Evolutionary conservation across 495 filamentous ascomycete genomes (phyloP).

Genomic region (Penicillium pulvis): DNA sequence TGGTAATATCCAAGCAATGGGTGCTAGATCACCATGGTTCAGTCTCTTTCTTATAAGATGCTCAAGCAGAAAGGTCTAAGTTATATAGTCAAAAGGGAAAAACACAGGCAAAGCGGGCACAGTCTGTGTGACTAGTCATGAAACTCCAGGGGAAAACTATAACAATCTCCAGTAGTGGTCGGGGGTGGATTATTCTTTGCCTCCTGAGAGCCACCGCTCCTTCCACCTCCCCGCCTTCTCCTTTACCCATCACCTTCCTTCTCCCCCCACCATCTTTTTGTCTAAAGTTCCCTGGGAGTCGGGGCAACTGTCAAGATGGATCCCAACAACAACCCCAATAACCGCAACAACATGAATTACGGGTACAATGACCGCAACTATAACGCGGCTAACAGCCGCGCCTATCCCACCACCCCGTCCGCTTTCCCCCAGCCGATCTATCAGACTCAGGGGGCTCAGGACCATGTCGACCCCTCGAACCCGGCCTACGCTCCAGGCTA

Average conservation of each 20-base stretch:
- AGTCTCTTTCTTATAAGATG: not conserved
- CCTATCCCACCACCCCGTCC: constrained; percentile 95
- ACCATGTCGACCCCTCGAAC: constrained; percentile 51
- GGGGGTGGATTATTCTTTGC: constrained; percentile 23
- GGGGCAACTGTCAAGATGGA: constrained; percentile 43
- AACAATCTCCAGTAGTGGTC: not conserved
- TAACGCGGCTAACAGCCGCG: constrained; percentile 68
- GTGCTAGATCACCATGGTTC: not conserved
- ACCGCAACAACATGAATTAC: constrained; percentile 73
- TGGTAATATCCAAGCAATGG: constrained; percentile 3
- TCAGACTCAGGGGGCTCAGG: constrained; percentile 62
- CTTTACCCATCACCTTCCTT: constrained; percentile 25
- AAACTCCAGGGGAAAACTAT: constrained; percentile 2
- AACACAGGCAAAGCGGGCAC: not conserved
- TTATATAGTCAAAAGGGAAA: not conserved
- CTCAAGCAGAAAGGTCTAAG: not conserved
- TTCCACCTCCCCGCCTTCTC: constrained; percentile 32
- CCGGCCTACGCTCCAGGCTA: constrained; percentile 59
- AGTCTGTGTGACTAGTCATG: not conserved
- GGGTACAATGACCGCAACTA: constrained; percentile 64
- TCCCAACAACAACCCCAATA: constrained; percentile 48
- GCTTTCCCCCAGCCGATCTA: constrained; percentile 92
- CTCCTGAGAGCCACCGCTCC: constrained; percentile 43
- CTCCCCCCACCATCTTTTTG: constrained; percentile 16
- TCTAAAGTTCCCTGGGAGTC: constrained; percentile 16